A percentile compares a stretch with the other conserved stretches of the same genome.
Conservation (phyloP, 768 basidiomycete species). For the Pulveroboletus sp. region DNA sequence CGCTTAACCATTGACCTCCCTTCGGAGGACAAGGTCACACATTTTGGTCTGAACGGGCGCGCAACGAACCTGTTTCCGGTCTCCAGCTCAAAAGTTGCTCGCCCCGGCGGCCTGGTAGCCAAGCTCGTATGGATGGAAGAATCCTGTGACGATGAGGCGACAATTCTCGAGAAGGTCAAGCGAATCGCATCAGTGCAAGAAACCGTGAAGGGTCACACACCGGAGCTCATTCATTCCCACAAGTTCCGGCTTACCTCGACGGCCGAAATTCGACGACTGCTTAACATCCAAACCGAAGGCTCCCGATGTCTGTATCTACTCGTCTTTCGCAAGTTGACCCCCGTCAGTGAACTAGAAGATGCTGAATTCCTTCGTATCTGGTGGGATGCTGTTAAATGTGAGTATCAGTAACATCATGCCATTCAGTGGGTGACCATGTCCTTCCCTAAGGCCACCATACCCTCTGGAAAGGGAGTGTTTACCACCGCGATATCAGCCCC, state of each 20-base stretch:
- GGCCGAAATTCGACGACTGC: not conserved
- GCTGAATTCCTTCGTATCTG: not conserved
- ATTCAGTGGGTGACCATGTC: no score
- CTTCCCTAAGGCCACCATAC: slow-evolving; percentile 1
- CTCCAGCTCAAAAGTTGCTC: not conserved
- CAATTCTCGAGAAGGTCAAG: slow-evolving; percentile 2
- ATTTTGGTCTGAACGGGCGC: slow-evolving; percentile 3
- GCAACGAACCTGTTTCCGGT: slow-evolving; percentile 11
- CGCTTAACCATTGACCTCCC: not conserved
- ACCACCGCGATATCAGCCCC: not conserved
- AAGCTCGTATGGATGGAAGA: not conserved
- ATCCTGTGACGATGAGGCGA: slow-evolving; percentile 3
- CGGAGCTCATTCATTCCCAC: not conserved
- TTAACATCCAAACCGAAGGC: not conserved
- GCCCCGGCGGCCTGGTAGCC: not conserved
- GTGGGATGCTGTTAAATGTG: slow-evolving; percentile 6
- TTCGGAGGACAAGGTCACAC: not conserved
- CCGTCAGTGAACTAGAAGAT: not conserved
- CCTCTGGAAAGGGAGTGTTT: slow-evolving; percentile 2
- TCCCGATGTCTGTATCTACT: slow-evolving; percentile 10
- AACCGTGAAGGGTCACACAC: not conserved
- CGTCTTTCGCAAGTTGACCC: not conserved
- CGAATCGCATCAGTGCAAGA: not conserved
- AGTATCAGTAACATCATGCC: no score
- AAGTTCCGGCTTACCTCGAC: not conserved